Conservation (phyloP, 768 basidiomycete species). For the Tricholoma sp. region DNA sequence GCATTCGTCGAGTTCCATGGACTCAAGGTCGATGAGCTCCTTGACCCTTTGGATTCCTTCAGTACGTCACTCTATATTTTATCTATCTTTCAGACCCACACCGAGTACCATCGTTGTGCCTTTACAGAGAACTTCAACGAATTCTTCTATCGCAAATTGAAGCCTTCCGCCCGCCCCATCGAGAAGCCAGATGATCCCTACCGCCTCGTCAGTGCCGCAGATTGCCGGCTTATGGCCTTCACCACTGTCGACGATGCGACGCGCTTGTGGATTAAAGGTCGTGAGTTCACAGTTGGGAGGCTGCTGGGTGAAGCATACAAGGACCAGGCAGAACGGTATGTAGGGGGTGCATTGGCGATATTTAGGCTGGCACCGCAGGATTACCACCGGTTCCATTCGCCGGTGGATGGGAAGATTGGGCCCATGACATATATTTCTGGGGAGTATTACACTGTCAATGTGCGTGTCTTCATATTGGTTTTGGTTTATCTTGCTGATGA, state of each 20-base stretch:
- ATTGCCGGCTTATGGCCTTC: slow-evolving; percentile 96
- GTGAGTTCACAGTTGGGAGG: slow-evolving; percentile 79
- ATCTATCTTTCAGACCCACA: not conserved
- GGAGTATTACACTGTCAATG: slow-evolving; percentile 96
- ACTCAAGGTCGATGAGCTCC: slow-evolving; percentile 76
- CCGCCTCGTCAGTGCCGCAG: slow-evolving; percentile 84
- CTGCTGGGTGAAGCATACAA: slow-evolving; percentile 80
- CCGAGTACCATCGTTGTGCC: slow-evolving; percentile 3
- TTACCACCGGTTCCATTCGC: slow-evolving; percentile 91
- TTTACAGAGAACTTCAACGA: slow-evolving; percentile 82
- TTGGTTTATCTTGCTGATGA: slow-evolving; percentile 1
- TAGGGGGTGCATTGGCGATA: slow-evolving; percentile 80
- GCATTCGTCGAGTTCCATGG: slow-evolving; percentile 88
- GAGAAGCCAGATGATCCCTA: slow-evolving; percentile 69
- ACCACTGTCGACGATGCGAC: slow-evolving; percentile 84
- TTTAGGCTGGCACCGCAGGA: slow-evolving; percentile 93
- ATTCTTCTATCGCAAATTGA: slow-evolving; percentile 91
- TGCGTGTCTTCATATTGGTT: slow-evolving; percentile 27
- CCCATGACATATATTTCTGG: slow-evolving; percentile 79
- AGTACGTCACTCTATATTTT: slow-evolving; percentile 39
- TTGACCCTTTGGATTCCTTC: slow-evolving; percentile 79
- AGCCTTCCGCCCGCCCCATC: slow-evolving; percentile 72
- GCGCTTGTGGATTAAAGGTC: slow-evolving; percentile 92
- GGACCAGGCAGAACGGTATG: slow-evolving; percentile 62
- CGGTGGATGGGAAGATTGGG: slow-evolving; percentile 82